Base-by-base conservation (phyloP, 805 yeast species). In the Teunomyces aglyptinius region DNA sequence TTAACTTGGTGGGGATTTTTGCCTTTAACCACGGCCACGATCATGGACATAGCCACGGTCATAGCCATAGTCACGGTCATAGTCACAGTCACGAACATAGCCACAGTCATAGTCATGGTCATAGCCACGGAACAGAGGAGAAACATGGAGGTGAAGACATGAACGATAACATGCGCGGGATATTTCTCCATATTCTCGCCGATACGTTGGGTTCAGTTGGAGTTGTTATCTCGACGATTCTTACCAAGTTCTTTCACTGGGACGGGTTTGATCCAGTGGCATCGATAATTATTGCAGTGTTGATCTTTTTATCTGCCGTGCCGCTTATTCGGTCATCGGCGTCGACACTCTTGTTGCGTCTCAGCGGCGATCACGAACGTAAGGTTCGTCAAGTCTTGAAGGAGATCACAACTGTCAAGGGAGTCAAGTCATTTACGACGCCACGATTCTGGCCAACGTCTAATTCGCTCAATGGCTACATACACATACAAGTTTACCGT, bases 141-240 rank as follows among this genome's bases (percentile, higher is more conserved):
- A 44, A 43, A 1, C 42, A 41, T 4, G 15, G 15, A 6, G 39
- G 31, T 5, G 43, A 48, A n/a, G 43, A 35, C 1, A 60, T 71
- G 63, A 76, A 74, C 51, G 83, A 80, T 54, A 92, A 92, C 63
- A 87, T 92, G 95, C 83, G 85, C 48, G 99, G 99, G 11, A 89
- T 94, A 4, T 94, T 94, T 58, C 70, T 94, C 38, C 99, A 94
- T 57, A 87, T 94, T 26, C 62, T 94, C 38, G 99, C 99, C 0
- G 99, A 94, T 58, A 91, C 98, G 0, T 70, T 94, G 34, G 99
- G 99, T 0, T 92, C 98, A 0, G 96, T 91, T 0, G 98, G 98
- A 5, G 99, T 95, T 13, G 91, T 94, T n/a, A 65, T 89, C 1
- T 90, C 97, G 0, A 92, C 99, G 0, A 45, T 89, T 4, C 67